A percentile compares a stretch with the other conserved stretches of the same genome.
Conservation (phyloP, 1,139 yeast species). For the Pichia sp. region DNA sequence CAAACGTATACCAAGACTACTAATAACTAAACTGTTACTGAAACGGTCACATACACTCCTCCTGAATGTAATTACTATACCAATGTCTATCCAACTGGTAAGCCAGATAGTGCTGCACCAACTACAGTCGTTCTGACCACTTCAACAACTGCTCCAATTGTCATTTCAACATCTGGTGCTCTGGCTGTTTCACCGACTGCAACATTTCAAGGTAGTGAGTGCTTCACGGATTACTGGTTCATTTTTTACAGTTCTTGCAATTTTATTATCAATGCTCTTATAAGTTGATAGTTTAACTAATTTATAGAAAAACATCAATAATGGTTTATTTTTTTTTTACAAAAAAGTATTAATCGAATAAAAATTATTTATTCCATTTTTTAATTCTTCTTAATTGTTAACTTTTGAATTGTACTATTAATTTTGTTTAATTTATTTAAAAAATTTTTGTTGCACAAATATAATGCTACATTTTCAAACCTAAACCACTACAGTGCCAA, state of each 20-base stretch:
- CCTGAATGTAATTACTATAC: slow-evolving; percentile 19
- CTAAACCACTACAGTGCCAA: too few species aligned
- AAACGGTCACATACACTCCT: slow-evolving; percentile 17
- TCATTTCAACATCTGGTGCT: slow-evolving; percentile 22
- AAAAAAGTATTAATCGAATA: too few species aligned
- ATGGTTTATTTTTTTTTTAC: too few species aligned
- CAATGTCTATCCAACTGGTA: slow-evolving; percentile 24
- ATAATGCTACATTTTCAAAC: too few species aligned
- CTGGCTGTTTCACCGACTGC: not conserved
- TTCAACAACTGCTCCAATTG: slow-evolving; percentile 9
- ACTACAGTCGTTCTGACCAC: slow-evolving; percentile 14
- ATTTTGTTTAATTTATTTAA: too few species aligned
- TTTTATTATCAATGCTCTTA: slow-evolving; percentile 17
- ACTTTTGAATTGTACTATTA: too few species aligned
- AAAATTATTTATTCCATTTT: slow-evolving; percentile 8
- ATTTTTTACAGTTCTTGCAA: slow-evolving; percentile 17
- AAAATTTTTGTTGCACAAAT: too few species aligned
- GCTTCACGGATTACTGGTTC: slow-evolving; percentile 29
- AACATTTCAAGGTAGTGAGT: slow-evolving; percentile 26
- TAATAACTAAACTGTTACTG: slow-evolving; percentile 13
- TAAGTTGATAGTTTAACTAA: slow-evolving; percentile 3
- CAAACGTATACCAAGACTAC: slow-evolving; percentile 29
- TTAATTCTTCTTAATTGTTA: not conserved
- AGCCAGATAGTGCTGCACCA: slow-evolving; percentile 25
- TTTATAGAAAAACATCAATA: too few species aligned